phyloP scores from a whole-genome alignment of 2,329 filamentous ascomycete genomes.

The Hypoxylon sp. region DNA sequence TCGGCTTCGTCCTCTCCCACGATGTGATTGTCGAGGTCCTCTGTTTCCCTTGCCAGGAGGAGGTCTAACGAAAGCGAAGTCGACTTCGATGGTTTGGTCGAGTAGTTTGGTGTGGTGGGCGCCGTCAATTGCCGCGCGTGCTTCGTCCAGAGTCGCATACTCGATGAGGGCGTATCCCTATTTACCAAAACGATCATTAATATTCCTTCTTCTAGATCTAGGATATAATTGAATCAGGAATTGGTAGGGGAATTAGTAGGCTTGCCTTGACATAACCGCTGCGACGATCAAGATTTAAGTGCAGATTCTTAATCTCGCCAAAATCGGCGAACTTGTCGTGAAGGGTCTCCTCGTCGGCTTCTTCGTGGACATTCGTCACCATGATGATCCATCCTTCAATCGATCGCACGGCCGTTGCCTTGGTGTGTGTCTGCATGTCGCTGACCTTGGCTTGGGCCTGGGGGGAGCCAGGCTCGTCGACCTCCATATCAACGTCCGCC shows the following conservation, averaged over 20 bases:
- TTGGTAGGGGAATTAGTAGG: slow-evolving; percentile 8
- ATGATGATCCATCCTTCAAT: slow-evolving; percentile 93
- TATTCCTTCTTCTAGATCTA: too few relatives aligned
- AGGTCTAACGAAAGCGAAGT: slow-evolving; percentile 88
- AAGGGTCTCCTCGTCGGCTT: slow-evolving; percentile 86
- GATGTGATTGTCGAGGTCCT: slow-evolving; percentile 58
- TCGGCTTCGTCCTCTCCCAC: slow-evolving; percentile 63
- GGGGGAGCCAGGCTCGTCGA: slow-evolving; percentile 65
- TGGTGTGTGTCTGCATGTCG: slow-evolving; percentile 79
- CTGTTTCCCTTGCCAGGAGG: slow-evolving; percentile 73
- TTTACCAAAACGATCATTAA: slow-evolving; percentile 16
- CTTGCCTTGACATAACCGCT: slow-evolving; percentile 88
- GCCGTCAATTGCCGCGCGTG: slow-evolving; percentile 84
- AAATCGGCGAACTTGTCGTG: slow-evolving; percentile 87
- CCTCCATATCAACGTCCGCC: slow-evolving; percentile 73
- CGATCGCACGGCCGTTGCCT: slow-evolving; percentile 85
- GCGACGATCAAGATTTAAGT: slow-evolving; percentile 84
- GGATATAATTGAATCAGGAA: neutral
- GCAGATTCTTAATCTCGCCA: slow-evolving; percentile 89
- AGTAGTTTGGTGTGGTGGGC: slow-evolving; percentile 83
- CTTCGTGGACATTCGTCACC: slow-evolving; percentile 89
- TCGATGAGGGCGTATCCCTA: slow-evolving; percentile 90
- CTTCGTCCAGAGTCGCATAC: slow-evolving; percentile 83
- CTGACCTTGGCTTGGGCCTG: slow-evolving; percentile 65
- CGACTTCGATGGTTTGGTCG: slow-evolving; percentile 84